phyloP scores from a whole-genome alignment of 1,284 basidiomycete genomes.

The Sanguinoderma infundibulare region DNA sequence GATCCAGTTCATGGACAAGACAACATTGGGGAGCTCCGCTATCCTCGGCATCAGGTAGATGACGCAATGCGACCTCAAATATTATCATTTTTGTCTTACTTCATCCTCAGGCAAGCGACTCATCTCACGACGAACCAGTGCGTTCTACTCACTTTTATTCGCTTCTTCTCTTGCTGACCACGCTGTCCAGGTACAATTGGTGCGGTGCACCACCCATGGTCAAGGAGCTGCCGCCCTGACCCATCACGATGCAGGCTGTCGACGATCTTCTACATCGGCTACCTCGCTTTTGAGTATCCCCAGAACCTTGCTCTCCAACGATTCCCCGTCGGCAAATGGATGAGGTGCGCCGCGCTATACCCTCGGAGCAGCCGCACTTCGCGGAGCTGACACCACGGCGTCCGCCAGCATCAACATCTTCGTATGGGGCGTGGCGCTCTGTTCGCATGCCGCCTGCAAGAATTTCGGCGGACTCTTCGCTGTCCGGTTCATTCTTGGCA shows the following conservation, averaged over 20 bases:
- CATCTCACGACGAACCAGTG: constrained; percentile 37
- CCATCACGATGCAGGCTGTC: constrained; percentile 54
- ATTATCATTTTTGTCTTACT: background rate
- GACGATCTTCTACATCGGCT: constrained; percentile 72
- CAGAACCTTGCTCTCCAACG: constrained; percentile 76
- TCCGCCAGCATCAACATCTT: constrained; percentile 64
- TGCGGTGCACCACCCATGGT: constrained; percentile 4
- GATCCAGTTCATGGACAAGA: constrained; percentile 78
- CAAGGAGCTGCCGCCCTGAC: background rate
- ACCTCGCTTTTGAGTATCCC: constrained; percentile 72
- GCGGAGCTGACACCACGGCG: background rate
- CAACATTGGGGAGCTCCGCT: constrained; percentile 67
- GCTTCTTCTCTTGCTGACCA: background rate
- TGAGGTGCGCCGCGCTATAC: constrained; percentile 54
- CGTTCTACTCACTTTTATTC: constrained; percentile 5
- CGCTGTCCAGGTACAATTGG: constrained; percentile 37
- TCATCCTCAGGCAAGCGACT: constrained; percentile 37
- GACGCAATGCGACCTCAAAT: background rate
- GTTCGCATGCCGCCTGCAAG: constrained; percentile 71
- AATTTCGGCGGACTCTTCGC: constrained; percentile 73
- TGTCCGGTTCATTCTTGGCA: constrained; percentile 69
- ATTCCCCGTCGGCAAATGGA: constrained; percentile 85
- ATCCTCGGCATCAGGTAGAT: constrained; percentile 66
- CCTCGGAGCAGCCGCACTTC: background rate
- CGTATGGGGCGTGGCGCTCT: constrained; percentile 67